These are phyloP conservation scores for Juglanconis oblonga DNA, from an alignment of 2,329 filamentous ascomycete genomes.

Conservation along the genomic window DNA sequence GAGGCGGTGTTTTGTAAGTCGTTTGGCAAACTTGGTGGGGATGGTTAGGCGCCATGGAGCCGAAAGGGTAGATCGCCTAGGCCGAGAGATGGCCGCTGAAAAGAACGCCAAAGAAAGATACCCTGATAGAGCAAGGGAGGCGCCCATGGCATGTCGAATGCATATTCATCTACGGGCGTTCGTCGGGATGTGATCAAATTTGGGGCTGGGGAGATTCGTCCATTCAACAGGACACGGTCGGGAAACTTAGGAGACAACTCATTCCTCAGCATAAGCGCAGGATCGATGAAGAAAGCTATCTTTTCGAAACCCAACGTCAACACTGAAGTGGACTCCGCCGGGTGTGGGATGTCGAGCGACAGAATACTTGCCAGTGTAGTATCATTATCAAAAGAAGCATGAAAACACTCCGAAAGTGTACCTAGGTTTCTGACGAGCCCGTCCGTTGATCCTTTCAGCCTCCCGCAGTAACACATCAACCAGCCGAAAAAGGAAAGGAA, in stretches of 20 bases:
- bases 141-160: constrained; percentile 1
- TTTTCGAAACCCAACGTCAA: too few species aligned
- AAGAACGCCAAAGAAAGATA: constrained; percentile 10
- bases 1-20: neutral
- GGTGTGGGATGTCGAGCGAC: too few species aligned
- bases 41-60: neutral
- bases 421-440: too few species aligned
- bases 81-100: neutral
- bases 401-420: too few species aligned
- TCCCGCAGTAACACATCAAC: too few species aligned
- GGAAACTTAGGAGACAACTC: neutral
- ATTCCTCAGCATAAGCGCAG: neutral
- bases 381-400: too few species aligned
- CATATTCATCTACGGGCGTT: constrained; percentile 18
- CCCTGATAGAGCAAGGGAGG: constrained; percentile 4
- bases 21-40: neutral
- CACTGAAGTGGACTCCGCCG: too few species aligned
- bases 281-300: neutral
- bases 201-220: neutral
- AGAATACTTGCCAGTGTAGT: too few species aligned
- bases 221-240: constrained; percentile 14
- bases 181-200: constrained; percentile 4
- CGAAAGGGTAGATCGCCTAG: neutral
- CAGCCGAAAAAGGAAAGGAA: neutral
- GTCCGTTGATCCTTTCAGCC: too few species aligned